Base-by-base conservation (phyloP, 352 stramenopile genomes). In the Globisporangium nagaii region DNA sequence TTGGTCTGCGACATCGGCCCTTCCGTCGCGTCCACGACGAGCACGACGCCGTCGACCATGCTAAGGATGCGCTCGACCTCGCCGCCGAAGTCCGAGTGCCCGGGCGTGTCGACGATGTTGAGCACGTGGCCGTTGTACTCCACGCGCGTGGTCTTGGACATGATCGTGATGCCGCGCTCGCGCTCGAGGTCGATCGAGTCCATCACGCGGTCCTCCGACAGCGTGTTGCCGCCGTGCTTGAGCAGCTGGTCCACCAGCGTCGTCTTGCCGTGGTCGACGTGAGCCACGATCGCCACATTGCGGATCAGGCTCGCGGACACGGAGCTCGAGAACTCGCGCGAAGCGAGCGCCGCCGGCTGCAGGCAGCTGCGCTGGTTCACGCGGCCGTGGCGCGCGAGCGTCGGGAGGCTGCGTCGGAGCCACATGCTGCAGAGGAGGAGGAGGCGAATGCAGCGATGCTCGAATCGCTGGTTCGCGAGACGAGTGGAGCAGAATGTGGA, bases 231-330 rank as follows among this genome's bases (percentile, higher is more conserved):
- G 53, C 92, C 95, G 70, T 99, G 92, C 60, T 97, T 92, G 46
- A 99, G 91, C 67, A 99, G 71, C 45, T 97, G 89, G 79, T 99
- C 97, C 28, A 99, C 96, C 27, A 99, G 65, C 34, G 97, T 99
- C 7, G 96, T 99, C 79, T 99, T 99, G 57, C 97, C 97, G 80
- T 99, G 97, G 69, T 99, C 97, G 56, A 99, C 96, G 73, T 99
- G 90, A 11, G 91, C 90, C 43, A 97, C 86, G 53, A 96, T 95
- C 52, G 88, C 88, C 22, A 96, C 81, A 53, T 96, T 96, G 62
- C 86, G 77, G 60, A 96, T 94, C 47, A 77, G 73, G 52, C 79
- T 60, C 8, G 73, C 58, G n/a, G 61, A 70, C 35, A 66, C 53
- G 37, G 58, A 34, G 36, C 57, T 70, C 35, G 79, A 68, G 57